Evolutionary conservation across 495 filamentous ascomycete species (phyloP).

Genomic region (Aspergillus asperescens): DNA sequence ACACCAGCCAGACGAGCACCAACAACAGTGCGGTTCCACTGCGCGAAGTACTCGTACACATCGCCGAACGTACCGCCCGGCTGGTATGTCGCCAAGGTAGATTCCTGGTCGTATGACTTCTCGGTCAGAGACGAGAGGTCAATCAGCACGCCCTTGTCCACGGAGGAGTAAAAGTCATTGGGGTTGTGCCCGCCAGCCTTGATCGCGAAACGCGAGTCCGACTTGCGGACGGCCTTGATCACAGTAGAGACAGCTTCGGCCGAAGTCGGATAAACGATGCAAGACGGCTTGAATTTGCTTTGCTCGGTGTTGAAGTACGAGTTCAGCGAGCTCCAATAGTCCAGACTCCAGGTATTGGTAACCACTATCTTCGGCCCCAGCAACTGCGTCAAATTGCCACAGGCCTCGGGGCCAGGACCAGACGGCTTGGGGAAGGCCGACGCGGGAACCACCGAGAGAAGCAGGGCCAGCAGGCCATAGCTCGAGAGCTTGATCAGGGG

Average conservation of each 20-base stretch:
- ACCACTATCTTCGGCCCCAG: conserved; percentile 7
- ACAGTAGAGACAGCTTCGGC: conserved; percentile 3
- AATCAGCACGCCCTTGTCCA: conserved; percentile 10
- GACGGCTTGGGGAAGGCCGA: not conserved
- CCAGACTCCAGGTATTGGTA: not conserved
- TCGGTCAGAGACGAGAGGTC: conserved; percentile 2
- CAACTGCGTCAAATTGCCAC: not conserved
- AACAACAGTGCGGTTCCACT: conserved; percentile 10
- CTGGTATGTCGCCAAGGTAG: conserved; percentile 6
- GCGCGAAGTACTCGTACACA: conserved; percentile 5
- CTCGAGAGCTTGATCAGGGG: not conserved
- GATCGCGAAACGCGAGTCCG: conserved; percentile 8
- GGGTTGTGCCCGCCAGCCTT: conserved; percentile 12
- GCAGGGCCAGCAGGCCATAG: not conserved
- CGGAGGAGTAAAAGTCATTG: conserved; percentile 10
- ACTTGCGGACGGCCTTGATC: conserved; percentile 1
- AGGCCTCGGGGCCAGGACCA: conserved; percentile 2
- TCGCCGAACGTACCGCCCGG: conserved; percentile 9
- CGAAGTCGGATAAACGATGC: conserved; percentile 5
- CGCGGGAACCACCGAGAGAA: not conserved
- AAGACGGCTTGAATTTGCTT: not conserved
- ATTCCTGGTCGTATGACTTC: not conserved
- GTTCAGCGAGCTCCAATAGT: not conserved
- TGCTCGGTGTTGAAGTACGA: conserved; percentile 14
- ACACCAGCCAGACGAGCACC: conserved; percentile 9